Conservation (phyloP, 176 grass and related monocot genomes). For the Paspalum notatum region DNA sequence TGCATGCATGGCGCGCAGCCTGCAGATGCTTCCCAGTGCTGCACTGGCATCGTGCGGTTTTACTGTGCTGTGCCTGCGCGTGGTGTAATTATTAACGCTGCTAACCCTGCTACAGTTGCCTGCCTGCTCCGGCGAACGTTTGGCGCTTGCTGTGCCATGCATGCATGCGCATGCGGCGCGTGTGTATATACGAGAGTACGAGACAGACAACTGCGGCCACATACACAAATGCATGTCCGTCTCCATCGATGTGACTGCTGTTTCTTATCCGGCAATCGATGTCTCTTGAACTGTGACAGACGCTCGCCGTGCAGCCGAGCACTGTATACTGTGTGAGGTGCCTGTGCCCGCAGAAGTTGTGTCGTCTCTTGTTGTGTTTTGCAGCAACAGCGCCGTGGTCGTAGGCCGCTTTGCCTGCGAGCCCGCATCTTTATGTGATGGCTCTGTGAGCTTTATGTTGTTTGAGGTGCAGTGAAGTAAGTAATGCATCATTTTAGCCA, state of each 20-base stretch:
- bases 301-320: not conserved
- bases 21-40: slow-evolving; percentile 26
- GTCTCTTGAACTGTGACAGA: too few relatives aligned
- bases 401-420: not conserved
- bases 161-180: not conserved
- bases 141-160: not conserved
- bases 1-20: slow-evolving; percentile 2
- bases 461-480: not conserved
- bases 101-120: not conserved
- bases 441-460: not conserved
- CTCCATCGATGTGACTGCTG: too few relatives aligned
- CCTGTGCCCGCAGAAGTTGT: not conserved
- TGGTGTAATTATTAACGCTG: slow-evolving; percentile 11
- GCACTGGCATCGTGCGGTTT: not conserved
- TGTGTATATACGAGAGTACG: not conserved
- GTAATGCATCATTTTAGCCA: not conserved
- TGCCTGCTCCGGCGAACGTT: not conserved
- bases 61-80: slow-evolving; percentile 25
- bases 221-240: not conserved
- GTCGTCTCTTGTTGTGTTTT: not conserved
- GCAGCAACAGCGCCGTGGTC: not conserved
- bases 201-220: too few relatives aligned
- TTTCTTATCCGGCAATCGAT: too few relatives aligned
- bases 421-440: not conserved
- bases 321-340: not conserved